Evolutionary conservation across 768 basidiomycete genomes (phyloP).

Genomic region (Coprinellus micaceus): DNA sequence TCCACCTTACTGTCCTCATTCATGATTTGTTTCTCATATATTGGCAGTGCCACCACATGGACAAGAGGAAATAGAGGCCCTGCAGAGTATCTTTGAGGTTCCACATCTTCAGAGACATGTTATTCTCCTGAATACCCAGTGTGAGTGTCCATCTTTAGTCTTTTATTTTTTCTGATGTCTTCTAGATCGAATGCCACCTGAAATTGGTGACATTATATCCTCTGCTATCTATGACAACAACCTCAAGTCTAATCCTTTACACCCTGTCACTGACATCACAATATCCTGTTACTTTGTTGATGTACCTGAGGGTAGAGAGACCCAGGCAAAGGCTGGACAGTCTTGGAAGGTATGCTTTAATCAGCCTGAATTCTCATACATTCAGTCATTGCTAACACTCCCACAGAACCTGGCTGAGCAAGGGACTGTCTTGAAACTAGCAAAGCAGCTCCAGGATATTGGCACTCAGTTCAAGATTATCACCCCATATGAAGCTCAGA

Average conservation of each 20-base stretch:
- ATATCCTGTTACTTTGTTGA: conserved; percentile 68
- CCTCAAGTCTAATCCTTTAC: conserved; percentile 51
- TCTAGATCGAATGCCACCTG: conserved; percentile 79
- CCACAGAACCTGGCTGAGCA: conserved; percentile 68
- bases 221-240: conserved; percentile 56
- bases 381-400: no score
- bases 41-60: conserved; percentile 75
- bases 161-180: conserved; percentile 11
- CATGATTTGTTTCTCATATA: conserved; percentile 11
- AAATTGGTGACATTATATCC: conserved; percentile 74
- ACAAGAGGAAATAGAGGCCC: conserved; percentile 57
- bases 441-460: conserved; percentile 50
- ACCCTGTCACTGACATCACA: conserved; percentile 41
- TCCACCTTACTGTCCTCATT: conserved; percentile 10
- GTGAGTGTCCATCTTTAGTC: conserved; percentile 37
- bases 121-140: conserved; percentile 69
- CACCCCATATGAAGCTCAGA: conserved; percentile 79
- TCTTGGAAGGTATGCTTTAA: conserved; percentile 34
- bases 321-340: conserved; percentile 23
- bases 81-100: conserved; percentile 80
- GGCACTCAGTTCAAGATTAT: conserved; percentile 58
- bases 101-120: conserved; percentile 47
- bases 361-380: not conserved
- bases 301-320: conserved; percentile 36
- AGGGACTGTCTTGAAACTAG: conserved; percentile 53